Evolutionary conservation across 2,329 filamentous ascomycete genomes (phyloP).

Genomic region (Sclerotinia glacialis): DNA sequence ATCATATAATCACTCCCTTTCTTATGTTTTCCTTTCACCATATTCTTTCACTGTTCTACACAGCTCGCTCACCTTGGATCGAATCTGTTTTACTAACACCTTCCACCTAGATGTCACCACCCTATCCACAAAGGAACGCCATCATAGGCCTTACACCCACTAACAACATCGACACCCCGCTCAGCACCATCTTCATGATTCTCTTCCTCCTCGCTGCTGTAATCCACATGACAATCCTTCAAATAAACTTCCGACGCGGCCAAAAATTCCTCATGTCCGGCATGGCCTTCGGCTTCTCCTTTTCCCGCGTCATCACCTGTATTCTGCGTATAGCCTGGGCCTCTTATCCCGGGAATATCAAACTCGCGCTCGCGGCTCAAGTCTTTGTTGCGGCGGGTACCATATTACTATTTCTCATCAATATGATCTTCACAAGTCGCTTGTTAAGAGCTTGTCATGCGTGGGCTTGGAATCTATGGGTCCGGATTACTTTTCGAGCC

Average conservation of each 20-base stretch:
- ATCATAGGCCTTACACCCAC: conserved; percentile 58
- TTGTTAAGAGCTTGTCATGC: conserved; percentile 67
- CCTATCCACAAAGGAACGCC: conserved; percentile 44
- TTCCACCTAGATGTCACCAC: conserved; percentile 20
- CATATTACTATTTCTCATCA: conserved; percentile 71
- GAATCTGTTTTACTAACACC: neutral
- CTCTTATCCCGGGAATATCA: neutral
- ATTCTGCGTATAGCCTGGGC: conserved; percentile 49
- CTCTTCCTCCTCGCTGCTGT: conserved; percentile 55
- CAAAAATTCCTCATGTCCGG: conserved; percentile 60
- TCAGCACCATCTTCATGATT: conserved; percentile 60
- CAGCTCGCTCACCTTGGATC: neutral
- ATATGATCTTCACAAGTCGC: conserved; percentile 72
- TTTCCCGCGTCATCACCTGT: conserved; percentile 50
- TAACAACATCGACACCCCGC: conserved; percentile 58
- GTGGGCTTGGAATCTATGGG: conserved; percentile 63
- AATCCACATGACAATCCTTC: conserved; percentile 57
- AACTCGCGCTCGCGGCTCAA: conserved; percentile 8
- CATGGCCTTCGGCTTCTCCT: conserved; percentile 57
- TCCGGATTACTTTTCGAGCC: conserved; percentile 37
- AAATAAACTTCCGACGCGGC: conserved; percentile 32
- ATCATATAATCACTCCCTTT: neutral
- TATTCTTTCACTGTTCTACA: neutral
- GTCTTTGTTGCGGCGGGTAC: conserved; percentile 42
- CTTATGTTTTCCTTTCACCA: neutral